These are phyloP conservation scores for Colletotrichum sp. DNA, from an alignment of 2,329 filamentous ascomycete species.

Conservation along the genomic window DNA sequence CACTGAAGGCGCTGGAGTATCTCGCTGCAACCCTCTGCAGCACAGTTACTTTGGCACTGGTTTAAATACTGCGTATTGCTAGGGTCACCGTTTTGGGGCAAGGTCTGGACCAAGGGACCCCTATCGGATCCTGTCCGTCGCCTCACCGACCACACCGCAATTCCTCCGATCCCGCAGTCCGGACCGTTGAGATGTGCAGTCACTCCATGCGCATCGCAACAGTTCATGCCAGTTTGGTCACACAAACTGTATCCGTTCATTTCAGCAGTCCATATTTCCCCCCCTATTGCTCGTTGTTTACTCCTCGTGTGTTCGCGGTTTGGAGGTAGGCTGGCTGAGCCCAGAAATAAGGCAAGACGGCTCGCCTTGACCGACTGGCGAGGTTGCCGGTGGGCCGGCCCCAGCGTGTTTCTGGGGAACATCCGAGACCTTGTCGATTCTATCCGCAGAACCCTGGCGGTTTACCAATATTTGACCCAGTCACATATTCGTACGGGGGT, in stretches of 20 bases:
- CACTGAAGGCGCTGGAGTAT: background rate
- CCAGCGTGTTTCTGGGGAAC: background rate
- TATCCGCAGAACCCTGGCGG: background rate
- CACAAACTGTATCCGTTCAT: background rate
- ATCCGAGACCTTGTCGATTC: background rate
- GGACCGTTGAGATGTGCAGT: background rate
- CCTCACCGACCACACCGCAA: constrained; percentile 8
- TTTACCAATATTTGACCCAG: background rate
- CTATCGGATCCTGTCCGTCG: constrained; percentile 3
- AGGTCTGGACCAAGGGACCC: background rate
- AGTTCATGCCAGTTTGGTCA: background rate
- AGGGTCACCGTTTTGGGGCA: background rate
- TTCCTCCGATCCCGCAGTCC: constrained; percentile 4
- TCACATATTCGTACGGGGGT: background rate
- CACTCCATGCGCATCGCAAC: background rate
- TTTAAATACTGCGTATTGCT: background rate
- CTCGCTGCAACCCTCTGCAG: background rate
- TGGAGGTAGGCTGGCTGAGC: background rate
- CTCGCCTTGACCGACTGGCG: background rate
- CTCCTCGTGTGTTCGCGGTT: background rate
- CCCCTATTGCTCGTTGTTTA: background rate
- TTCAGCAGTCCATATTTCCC: background rate
- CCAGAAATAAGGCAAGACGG: background rate
- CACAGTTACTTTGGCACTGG: background rate
- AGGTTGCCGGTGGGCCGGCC: background rate